A percentile compares a stretch with the other conserved stretches of the same genome.
Evolutionary conservation across 108 stramenopile species (phyloP).

Genomic region (Fragilariopsis cylindrus): DNA sequence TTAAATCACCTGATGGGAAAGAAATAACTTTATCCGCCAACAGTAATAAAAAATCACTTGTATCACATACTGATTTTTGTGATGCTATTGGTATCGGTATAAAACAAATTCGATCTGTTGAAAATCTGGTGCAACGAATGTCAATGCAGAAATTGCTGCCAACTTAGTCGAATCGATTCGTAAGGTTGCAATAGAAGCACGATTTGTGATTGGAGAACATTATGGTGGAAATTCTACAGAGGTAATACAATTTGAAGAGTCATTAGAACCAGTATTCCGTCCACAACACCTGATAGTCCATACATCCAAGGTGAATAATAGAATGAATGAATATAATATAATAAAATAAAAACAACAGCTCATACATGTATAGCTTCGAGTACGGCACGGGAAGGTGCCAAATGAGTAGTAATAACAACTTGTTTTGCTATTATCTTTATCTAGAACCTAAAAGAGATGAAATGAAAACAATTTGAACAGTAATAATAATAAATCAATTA

Average conservation of each 20-base stretch:
- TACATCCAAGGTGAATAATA: conserved; percentile 47
- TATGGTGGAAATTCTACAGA: conserved; percentile 70
- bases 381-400: no score
- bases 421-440: no score
- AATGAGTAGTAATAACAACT: no score
- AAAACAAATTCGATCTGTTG: conserved; percentile 75
- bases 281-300: conserved; percentile 56
- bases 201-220: conserved; percentile 62
- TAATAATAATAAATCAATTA: no score
- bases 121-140: conserved; percentile 62
- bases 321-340: no score
- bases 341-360: no score
- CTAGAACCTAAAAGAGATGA: no score
- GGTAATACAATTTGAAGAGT: conserved; percentile 62
- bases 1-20: conserved; percentile 76
- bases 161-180: conserved; percentile 73
- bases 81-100: conserved; percentile 65
- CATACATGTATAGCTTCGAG: no score
- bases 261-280: conserved; percentile 78
- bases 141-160: conserved; percentile 57
- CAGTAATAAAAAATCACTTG: conserved; percentile 40
- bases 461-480: no score
- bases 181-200: conserved; percentile 75
- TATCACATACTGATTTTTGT: conserved; percentile 63
- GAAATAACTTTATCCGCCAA: conserved; percentile 50